Evolutionary conservation across 306 rosid species (phyloP), one percentile per base, ranked within the genome.

Genomic region (Corylus americana): DNA sequence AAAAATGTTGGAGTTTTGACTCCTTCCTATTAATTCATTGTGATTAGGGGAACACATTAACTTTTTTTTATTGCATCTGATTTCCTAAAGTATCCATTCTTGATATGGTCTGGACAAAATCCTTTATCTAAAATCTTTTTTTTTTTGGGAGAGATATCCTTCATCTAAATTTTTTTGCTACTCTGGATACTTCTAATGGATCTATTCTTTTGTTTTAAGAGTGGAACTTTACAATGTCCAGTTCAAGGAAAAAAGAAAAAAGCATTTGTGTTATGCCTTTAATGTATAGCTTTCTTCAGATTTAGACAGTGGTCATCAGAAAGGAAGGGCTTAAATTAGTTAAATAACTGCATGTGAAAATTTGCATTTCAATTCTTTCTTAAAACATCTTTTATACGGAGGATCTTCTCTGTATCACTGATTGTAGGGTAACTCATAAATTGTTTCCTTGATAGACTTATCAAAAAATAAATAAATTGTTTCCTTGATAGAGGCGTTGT

Each of bases 341-440:
- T 55, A 45, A 67, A 12, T 7, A 55, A 47, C 78, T 55, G 57
- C 42, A 67, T 63, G 68, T 73, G 48, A 78, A 44, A 64, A 13
- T 0, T 35, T 63, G 70, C 64, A 20, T 74, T 44, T 62, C 29
- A 10, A 14, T 53, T 72, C 79, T 57, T 58, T 29, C 48, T 11
- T 44, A 57, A 57, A 18, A 72, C 54, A 31, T 81, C 51, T 76
- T 47, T 76, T 8, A 72, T 70, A 81, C 44, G 59, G 64, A 69
- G 42, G 11, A 31, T 77, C 77, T 76, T 57, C 53, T 67, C 18
- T 22, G 8, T 17, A 37, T 63, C 70, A 35, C 8, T 25, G 62
- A 55, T 31, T 67, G 42, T 75, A 72, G 45, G 76, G 22, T 39
- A 18, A 64, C 63, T 64, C 72, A 22, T 22, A 22, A 22, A 22